A percentile compares a stretch with the other conserved stretches of the same genome.
These are phyloP conservation scores for Hippophae tibetana DNA, from an alignment of 306 rosid species.

Conservation along the genomic window DNA sequence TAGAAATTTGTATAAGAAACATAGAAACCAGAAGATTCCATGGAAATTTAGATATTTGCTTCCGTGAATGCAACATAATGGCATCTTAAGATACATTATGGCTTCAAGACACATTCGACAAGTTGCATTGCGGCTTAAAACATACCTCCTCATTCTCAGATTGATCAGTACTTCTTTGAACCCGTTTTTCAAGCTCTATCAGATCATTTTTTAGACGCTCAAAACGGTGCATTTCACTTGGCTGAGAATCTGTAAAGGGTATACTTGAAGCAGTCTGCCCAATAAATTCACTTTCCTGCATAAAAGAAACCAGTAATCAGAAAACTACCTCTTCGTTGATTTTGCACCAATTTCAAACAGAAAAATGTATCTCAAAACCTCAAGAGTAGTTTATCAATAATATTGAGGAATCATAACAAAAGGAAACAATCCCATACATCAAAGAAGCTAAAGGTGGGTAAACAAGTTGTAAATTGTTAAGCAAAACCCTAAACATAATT, in stretches of 20 bases:
- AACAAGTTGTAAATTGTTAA: too few relatives aligned
- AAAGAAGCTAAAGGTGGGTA: too few relatives aligned
- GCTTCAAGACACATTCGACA: background rate
- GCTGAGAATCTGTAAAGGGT: slow-evolving; percentile 38
- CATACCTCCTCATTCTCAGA: slow-evolving; percentile 62
- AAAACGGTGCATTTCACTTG: slow-evolving; percentile 70
- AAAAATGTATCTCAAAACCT: slow-evolving; percentile 5
- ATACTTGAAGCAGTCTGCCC: slow-evolving; percentile 42
- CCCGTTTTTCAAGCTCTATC: slow-evolving; percentile 79
- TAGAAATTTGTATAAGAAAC: too few relatives aligned
- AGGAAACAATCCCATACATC: too few relatives aligned
- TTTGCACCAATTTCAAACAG: slow-evolving; percentile 13
- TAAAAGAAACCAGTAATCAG: slow-evolving; percentile 11
- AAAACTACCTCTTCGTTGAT: slow-evolving; percentile 15
- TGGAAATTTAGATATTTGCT: too few relatives aligned
- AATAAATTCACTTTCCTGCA: slow-evolving; percentile 52
- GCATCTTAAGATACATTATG: background rate
- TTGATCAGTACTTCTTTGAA: slow-evolving; percentile 65
- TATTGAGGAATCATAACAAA: too few relatives aligned
- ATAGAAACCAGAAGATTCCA: too few relatives aligned
- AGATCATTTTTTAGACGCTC: slow-evolving; percentile 77
- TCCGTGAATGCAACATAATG: background rate
- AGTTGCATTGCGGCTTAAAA: slow-evolving; percentile 8
- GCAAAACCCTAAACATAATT: too few relatives aligned
- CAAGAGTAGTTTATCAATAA: background rate